Evolutionary conservation across 176 grass and related monocot genomes (phyloP), one percentile per base, ranked within the genome.

Genomic region (Hsuehochloa calcarea): DNA sequence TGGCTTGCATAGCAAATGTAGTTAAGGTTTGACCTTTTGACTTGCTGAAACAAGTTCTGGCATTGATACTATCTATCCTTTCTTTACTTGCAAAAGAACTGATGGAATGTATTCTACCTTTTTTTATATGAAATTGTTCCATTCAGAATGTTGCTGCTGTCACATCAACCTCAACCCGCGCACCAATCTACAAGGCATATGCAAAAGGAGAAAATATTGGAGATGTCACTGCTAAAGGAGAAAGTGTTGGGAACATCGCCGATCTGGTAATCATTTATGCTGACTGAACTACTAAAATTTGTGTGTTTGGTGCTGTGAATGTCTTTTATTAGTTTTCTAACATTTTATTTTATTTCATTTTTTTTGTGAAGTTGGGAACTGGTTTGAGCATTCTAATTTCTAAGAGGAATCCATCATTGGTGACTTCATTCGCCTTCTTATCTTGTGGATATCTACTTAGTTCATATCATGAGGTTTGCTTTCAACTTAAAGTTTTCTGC

Each of bases 341-440:
- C 31, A 41, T 82, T 74, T 67, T 8, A 59, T 76, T 80, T 55
- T 25, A 14, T 64, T 72, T 9, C 11, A 46, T 79, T 68, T 89
- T 89, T 87, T 56, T 56, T n/a, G 39, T 93, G 71, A 82, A 99
- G 96, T 79, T 96, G 90, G 96, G 96, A 51, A 99, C 93, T 68
- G 96, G 96, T 46, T 47, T 99, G 88, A 91, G 93, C 72, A 99
- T 99, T 89, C 84, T 99, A 80, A 99, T 99, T 68, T 99, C 96
- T 55, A 99, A 96, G 90, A 86, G 88, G 51, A 96, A 96, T 77
- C 93, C 96, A 84, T 96, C 93, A 22, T 87, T 99, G 88, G 86
- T 95, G 43, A 89, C 93, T 75, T 90, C 96, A 76, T 99, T 99
- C 78, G 84, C 91, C 16, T 82, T 99, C 61, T 77, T 99, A 47